Evolutionary conservation across 2,329 filamentous ascomycete genomes (phyloP).

Genomic region (Verticillium zaregamsianum): DNA sequence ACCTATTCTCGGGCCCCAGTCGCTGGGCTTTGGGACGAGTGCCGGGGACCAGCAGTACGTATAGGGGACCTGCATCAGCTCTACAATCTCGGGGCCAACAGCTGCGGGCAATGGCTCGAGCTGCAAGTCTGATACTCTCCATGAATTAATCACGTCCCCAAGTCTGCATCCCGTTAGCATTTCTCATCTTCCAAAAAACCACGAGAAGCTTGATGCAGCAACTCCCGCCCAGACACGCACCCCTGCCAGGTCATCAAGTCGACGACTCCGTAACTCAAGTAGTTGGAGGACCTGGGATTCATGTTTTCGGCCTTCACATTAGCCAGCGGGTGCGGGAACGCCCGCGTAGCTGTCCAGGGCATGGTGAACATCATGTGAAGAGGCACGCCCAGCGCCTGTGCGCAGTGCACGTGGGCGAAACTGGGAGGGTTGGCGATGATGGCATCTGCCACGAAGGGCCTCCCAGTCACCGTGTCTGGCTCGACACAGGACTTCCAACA

Average conservation of each 20-base stretch:
- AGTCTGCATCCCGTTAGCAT: neutral
- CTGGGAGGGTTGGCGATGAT: slow-evolving; percentile 48
- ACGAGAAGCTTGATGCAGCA: rapidly evolving
- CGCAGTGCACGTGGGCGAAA: slow-evolving; percentile 43
- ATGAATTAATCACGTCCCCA: slow-evolving; percentile 38
- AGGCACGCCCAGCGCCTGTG: slow-evolving; percentile 37
- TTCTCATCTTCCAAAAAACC: too few species aligned
- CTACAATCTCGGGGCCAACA: slow-evolving; percentile 66
- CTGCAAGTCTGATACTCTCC: slow-evolving; percentile 62
- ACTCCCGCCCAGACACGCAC: slow-evolving; percentile 6
- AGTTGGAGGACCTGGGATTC: slow-evolving; percentile 57
- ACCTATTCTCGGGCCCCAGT: slow-evolving; percentile 59
- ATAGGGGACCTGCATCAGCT: slow-evolving; percentile 63
- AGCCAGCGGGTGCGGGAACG: slow-evolving; percentile 69
- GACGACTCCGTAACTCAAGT: slow-evolving; percentile 66
- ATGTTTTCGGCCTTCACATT: slow-evolving; percentile 51
- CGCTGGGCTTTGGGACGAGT: slow-evolving; percentile 60
- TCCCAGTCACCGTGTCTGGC: slow-evolving; percentile 11
- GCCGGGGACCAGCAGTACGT: slow-evolving; percentile 76
- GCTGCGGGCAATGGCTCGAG: slow-evolving; percentile 65
- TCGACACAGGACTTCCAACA: slow-evolving; percentile 26
- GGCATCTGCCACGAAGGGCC: slow-evolving; percentile 41
- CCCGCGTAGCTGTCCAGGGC: slow-evolving; percentile 70
- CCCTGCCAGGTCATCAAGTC: slow-evolving; percentile 76
- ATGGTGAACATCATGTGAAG: slow-evolving; percentile 53